Evolutionary conservation across 345 rosid species (phyloP), one percentile per base, ranked within the genome.

Genomic region (Mallotus nudiflorus): DNA sequence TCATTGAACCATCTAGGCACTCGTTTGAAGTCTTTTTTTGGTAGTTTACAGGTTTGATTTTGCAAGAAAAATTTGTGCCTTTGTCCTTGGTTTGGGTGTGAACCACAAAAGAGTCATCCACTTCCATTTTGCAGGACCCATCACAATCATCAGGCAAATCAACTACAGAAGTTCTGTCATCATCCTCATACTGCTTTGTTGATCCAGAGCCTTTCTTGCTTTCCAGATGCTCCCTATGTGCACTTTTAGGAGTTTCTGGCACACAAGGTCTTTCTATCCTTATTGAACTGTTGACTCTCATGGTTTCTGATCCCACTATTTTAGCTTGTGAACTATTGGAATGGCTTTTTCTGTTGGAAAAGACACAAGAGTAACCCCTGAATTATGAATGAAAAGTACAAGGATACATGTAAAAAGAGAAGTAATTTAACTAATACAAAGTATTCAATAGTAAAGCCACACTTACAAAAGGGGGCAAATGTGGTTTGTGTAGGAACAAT

Each of bases 301-400:
- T 18, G 27, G 27, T 65, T 67, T 50, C 77, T 31, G 20, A 59
- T 53, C 50, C 72, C 31, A 27, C 19, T 15, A 10, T 72, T 18
- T 48, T 65, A 68, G 55, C 71, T 66, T 59, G 59, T 24, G 55
- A 55, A 48, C 66, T 14, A 37, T 35, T 45, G 20, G 68, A 35
- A n/a, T n/a, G n/a, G n/a, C n/a, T n/a, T 58, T 68, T 66, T 62
- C 84, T 80, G 67, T 19, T 39, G 4, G 4, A 55, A 51, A 55
- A 33, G 57, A 59, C 22, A 67, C 25, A 27, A 44, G 16, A 29
- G 42, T 31, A n/a, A 49, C 52, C 64, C 46, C 65, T 50, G 29
- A 45, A 29, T 39, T 44, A 68, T 50, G 62, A 67, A 53, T 15
- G 24, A 35, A 18, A 28, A 15, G 19, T 46, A 35, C 35, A n/a